phyloP scores from a whole-genome alignment of 805 yeast species.

The Ogataea ganodermae region DNA sequence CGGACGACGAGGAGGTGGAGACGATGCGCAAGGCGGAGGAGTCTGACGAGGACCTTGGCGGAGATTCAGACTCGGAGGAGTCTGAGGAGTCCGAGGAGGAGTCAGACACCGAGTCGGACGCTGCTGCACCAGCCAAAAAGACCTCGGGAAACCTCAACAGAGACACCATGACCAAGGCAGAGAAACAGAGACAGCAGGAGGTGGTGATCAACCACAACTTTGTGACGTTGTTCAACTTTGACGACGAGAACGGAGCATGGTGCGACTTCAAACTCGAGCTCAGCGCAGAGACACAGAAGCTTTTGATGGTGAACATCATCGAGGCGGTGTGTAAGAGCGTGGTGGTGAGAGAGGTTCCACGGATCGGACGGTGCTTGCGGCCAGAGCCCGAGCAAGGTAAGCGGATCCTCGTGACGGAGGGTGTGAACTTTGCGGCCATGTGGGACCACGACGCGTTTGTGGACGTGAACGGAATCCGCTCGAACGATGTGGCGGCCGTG shows the following conservation, averaged over 20 bases:
- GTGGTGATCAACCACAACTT: conserved; percentile 72
- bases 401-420: conserved; percentile 89
- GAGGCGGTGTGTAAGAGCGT: conserved; percentile 88
- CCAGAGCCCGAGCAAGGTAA: conserved; percentile 71
- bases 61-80: conserved; percentile 47
- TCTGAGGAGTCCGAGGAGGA: conserved; percentile 26
- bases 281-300: conserved; percentile 83
- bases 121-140: neutral
- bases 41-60: conserved; percentile 61
- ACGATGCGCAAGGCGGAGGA: conserved; percentile 83
- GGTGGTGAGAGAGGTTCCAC: conserved; percentile 89
- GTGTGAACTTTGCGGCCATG: conserved; percentile 96
- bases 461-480: conserved; percentile 83
- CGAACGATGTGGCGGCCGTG: conserved; percentile 92
- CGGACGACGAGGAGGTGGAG: conserved; percentile 93
- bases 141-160: conserved; percentile 17
- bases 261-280: conserved; percentile 86
- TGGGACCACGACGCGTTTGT: conserved; percentile 96
- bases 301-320: conserved; percentile 94
- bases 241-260: conserved; percentile 87
- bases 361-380: conserved; percentile 89
- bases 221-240: conserved; percentile 82
- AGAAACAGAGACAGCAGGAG: conserved; percentile 83
- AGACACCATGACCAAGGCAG: conserved; percentile 53
- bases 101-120: conserved; percentile 33